These are phyloP conservation scores for Acorus gramineus DNA, from an alignment of 106 monocot genomes.

Conservation along the genomic window DNA sequence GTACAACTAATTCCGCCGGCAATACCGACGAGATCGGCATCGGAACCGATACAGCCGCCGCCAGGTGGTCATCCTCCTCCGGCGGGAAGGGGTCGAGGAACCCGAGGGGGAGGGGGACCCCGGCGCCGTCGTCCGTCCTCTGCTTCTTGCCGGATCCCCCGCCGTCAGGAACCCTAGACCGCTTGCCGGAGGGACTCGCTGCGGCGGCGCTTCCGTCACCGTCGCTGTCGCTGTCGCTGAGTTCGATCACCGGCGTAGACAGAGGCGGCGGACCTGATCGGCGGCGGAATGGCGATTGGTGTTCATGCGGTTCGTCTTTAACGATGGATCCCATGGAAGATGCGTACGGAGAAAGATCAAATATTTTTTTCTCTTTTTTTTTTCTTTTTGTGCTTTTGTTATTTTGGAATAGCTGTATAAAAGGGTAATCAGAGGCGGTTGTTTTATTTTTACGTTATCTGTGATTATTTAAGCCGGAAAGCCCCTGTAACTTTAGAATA, in stretches of 20 bases:
- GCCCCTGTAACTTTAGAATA: too few species aligned
- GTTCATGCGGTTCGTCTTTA: neutral
- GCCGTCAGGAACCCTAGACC: constrained; percentile 13
- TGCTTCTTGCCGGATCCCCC: constrained; percentile 2
- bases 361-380: too few species aligned
- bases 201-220: neutral
- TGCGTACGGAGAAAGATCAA: too few species aligned
- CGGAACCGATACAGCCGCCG: neutral
- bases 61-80: neutral
- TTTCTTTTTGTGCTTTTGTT: too few species aligned
- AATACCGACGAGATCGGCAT: neutral
- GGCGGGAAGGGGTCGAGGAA: constrained; percentile 70
- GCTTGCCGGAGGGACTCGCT: neutral
- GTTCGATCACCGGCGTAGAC: constrained; percentile 20
- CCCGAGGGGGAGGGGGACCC: constrained; percentile 21
- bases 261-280: neutral
- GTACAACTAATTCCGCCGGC: too few species aligned
- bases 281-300: too few species aligned
- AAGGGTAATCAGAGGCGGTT: too few species aligned
- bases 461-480: too few species aligned
- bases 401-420: too few species aligned
- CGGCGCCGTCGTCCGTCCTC: neutral
- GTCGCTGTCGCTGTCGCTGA: constrained; percentile 35
- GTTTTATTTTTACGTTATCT: too few species aligned
- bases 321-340: constrained; percentile 10